These are phyloP conservation scores for Exsudoporus floridanus DNA, from an alignment of 1,284 basidiomycete genomes.

Conservation along the genomic window DNA sequence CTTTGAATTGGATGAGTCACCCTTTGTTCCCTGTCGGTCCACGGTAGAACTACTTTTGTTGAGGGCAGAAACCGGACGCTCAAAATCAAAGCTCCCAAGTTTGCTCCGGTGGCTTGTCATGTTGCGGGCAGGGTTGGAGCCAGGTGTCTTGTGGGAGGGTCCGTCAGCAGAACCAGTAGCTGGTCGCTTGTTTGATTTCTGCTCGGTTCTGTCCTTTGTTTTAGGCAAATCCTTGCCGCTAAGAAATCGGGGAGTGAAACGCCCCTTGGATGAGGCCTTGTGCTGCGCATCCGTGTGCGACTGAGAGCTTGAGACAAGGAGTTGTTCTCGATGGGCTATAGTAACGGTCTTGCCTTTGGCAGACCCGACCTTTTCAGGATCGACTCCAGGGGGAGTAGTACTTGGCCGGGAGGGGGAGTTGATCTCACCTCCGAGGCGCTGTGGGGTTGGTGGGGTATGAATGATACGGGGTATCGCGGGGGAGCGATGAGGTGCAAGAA, in stretches of 20 bases:
- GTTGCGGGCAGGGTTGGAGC: slow-evolving; percentile 22
- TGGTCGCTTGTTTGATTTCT: slow-evolving; percentile 13
- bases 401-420: slow-evolving; percentile 5
- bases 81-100: slow-evolving; percentile 75
- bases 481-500: slow-evolving; percentile 16
- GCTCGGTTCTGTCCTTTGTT: slow-evolving; percentile 23
- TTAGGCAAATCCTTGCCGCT: slow-evolving; percentile 29
- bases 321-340: slow-evolving; percentile 26
- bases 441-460: slow-evolving; percentile 47
- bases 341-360: slow-evolving; percentile 18
- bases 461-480: slow-evolving; percentile 36
- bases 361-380: slow-evolving; percentile 10
- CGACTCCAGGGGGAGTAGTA: slow-evolving; percentile 9
- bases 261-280: slow-evolving; percentile 18
- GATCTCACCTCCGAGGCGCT: slow-evolving; percentile 27
- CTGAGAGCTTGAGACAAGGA: slow-evolving; percentile 28
- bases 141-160: slow-evolving; percentile 9
- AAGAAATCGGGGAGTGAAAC: slow-evolving; percentile 35
- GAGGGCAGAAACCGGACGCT: slow-evolving; percentile 49
- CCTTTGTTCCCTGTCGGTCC: slow-evolving; percentile 17
- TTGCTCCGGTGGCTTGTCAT: slow-evolving; percentile 40
- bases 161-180: slow-evolving; percentile 4
- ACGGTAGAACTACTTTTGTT: slow-evolving; percentile 33
- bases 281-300: slow-evolving; percentile 12
- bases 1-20: slow-evolving; percentile 13